Percentiles rank a stretch among this genome's conserved stretches.
phyloP scores from a whole-genome alignment of 202 grass and related monocot species.

The Setaria viridis region DNA sequence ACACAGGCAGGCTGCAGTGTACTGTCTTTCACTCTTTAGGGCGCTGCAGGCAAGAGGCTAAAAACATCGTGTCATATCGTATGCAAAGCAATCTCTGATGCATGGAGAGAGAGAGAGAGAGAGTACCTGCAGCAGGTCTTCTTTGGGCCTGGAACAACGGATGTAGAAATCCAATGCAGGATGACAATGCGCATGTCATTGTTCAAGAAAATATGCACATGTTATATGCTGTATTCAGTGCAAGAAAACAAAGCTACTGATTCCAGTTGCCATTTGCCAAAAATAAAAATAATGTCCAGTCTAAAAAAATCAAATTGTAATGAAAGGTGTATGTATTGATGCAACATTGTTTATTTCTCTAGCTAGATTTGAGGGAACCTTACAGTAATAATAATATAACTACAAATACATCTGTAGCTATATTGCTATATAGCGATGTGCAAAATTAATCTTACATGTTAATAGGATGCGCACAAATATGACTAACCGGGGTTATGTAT shows the following conservation, averaged over 20 bases:
- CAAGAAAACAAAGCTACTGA: neutral
- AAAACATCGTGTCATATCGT: conserved; percentile 36
- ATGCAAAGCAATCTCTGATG: conserved; percentile 10
- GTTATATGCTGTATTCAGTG: neutral
- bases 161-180: neutral
- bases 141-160: neutral
- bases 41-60: conserved; percentile 10
- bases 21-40: neutral
- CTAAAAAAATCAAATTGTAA: neutral
- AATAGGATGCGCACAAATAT: neutral
- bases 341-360: neutral
- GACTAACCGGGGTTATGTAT: no score
- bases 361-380: neutral
- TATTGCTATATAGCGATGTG: neutral
- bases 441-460: neutral
- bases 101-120: neutral
- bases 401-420: neutral
- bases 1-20: conserved; percentile 2
- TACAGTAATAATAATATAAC: no score
- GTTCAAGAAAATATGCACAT: neutral
- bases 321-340: neutral
- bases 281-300: neutral
- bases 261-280: neutral
- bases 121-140: neutral
- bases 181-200: neutral